These are phyloP conservation scores for Penicillium sp. DNA, from an alignment of 2,329 filamentous ascomycete genomes.

Conservation along the genomic window DNA sequence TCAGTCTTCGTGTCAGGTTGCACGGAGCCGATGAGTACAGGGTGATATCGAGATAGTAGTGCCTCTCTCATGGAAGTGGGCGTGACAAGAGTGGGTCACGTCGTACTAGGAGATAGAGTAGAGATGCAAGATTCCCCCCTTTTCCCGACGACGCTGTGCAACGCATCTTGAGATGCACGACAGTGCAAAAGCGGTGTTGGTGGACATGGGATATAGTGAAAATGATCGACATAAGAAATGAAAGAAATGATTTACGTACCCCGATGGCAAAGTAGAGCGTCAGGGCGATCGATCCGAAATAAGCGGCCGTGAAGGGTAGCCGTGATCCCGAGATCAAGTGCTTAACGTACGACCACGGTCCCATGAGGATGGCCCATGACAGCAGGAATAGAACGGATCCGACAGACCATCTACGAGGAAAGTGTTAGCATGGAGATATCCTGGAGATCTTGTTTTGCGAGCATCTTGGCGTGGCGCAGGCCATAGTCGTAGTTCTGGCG, in stretches of 20 bases:
- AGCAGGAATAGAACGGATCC: constrained; percentile 84
- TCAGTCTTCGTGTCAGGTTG: constrained; percentile 2
- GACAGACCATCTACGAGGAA: constrained; percentile 74
- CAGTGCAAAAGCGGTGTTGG: constrained; percentile 7
- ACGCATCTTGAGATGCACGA: constrained; percentile 12
- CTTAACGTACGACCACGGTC: constrained; percentile 72
- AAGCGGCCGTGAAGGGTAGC: constrained; percentile 86
- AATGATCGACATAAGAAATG: constrained; percentile 13
- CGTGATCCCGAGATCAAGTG: constrained; percentile 81
- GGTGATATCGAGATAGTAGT: constrained; percentile 10
- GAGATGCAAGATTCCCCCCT: constrained; percentile 19
- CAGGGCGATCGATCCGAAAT: constrained; percentile 86
- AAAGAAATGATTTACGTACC: constrained; percentile 53
- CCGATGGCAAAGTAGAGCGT: constrained; percentile 90
- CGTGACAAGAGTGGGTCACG: constrained; percentile 5
- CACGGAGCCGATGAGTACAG: constrained; percentile 7
- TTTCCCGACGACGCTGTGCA: constrained; percentile 12
- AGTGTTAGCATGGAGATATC: constrained; percentile 22
- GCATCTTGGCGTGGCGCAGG: constrained; percentile 22
- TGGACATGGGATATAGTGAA: constrained; percentile 4
- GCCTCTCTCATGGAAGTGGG: background rate
- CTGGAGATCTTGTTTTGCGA: constrained; percentile 5
- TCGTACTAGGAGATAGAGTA: constrained; percentile 16
- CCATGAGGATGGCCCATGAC: constrained; percentile 94
- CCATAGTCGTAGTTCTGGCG: constrained; percentile 10